phyloP scores from a whole-genome alignment of 208 protist genomes.

The Polymyxa betae region DNA sequence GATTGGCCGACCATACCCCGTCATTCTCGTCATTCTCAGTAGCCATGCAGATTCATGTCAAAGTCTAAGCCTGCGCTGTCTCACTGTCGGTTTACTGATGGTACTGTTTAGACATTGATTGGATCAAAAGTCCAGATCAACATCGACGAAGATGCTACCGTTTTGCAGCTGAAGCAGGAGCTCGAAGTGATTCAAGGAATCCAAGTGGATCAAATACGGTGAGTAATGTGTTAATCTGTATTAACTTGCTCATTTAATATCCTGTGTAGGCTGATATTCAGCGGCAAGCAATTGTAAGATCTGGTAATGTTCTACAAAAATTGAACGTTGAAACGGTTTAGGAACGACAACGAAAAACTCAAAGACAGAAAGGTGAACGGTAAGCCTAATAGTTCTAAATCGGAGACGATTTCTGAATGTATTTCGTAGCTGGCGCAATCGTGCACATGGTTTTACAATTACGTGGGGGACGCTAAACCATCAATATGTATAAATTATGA shows the following conservation, averaged over 20 bases:
- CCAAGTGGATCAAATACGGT: constrained; percentile 46
- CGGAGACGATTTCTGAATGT: background rate
- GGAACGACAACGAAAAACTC: constrained; percentile 23
- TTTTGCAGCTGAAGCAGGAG: constrained; percentile 42
- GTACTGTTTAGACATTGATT: background rate
- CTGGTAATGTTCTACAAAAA: background rate
- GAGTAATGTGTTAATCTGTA: background rate
- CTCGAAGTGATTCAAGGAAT: constrained; percentile 46
- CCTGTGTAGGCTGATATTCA: constrained; percentile 36
- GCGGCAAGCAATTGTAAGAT: constrained; percentile 47
- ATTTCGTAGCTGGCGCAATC: constrained; percentile 27
- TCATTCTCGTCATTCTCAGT: too few relatives aligned
- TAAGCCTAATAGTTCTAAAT: background rate
- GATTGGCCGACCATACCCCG: too few relatives aligned
- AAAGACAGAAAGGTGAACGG: constrained; percentile 6
- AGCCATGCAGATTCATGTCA: constrained; percentile 46
- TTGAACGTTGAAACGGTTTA: background rate
- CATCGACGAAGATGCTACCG: constrained; percentile 45
- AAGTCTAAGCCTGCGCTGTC: background rate
- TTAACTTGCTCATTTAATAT: background rate
- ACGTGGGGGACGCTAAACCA: background rate
- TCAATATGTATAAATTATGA: background rate
- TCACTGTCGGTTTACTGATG: background rate
- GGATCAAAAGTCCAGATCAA: constrained; percentile 51
- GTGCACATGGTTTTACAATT: constrained; percentile 47